These are phyloP conservation scores for Penicillium hesseltinei DNA, from an alignment of 2,329 filamentous ascomycete species.

Conservation along the genomic window DNA sequence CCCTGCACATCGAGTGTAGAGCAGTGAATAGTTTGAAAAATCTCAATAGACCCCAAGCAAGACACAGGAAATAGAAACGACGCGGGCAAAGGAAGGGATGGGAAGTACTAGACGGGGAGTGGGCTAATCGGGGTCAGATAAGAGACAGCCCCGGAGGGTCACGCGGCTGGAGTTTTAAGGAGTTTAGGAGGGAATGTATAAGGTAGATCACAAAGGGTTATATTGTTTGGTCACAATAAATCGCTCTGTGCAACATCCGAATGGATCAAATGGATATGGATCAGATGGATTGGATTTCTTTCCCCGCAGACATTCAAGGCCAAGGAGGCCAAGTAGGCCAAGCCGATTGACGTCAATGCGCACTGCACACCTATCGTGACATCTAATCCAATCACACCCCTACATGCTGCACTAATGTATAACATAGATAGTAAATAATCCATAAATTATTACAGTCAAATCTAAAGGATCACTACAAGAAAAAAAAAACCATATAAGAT, in stretches of 20 bases:
- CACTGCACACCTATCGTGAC: neutral
- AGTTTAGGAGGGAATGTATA: neutral
- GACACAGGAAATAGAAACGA: neutral
- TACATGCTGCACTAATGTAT: neutral
- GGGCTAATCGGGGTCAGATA: neutral
- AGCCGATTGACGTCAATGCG: constrained; percentile 8
- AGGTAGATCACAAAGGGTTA: neutral
- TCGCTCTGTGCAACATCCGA: neutral
- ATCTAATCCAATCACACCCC: neutral
- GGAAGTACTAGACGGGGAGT: neutral
- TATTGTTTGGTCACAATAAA: neutral
- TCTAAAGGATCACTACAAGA: neutral
- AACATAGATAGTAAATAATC: neutral
- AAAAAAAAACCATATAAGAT: neutral
- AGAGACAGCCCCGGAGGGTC: neutral
- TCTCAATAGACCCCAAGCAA: neutral
- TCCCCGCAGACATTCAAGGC: constrained; percentile 8
- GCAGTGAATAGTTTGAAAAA: neutral
- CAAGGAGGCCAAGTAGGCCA: neutral
- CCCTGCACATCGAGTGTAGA: constrained; percentile 4
- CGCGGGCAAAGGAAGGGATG: neutral
- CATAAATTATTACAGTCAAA: neutral
- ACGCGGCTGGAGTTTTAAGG: neutral
- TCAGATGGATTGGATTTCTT: neutral
- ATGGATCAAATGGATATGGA: too few species aligned